A percentile compares a stretch with the other conserved stretches of the same genome.
Conservation (phyloP, 805 yeast species). For the Blastobotrys americana region DNA sequence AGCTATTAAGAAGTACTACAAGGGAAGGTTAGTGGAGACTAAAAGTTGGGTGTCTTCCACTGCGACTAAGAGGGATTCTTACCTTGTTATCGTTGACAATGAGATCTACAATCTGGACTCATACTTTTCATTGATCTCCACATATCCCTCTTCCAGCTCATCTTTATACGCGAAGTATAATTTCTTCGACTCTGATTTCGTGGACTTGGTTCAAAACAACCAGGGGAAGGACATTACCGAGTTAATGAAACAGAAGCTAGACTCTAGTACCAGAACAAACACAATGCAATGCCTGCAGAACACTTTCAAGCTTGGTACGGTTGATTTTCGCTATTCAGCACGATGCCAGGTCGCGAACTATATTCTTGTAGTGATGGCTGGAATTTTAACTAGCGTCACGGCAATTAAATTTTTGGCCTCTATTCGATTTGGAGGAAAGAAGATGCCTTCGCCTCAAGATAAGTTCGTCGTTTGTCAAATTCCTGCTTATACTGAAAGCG, state of each 20-base stretch:
- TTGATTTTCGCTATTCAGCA: slow-evolving; percentile 35
- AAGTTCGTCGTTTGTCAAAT: slow-evolving; percentile 38
- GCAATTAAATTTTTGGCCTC: slow-evolving; percentile 35
- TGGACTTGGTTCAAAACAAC: slow-evolving; percentile 26
- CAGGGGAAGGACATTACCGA: slow-evolving; percentile 34
- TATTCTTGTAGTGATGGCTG: slow-evolving; percentile 34
- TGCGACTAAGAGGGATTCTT: slow-evolving; percentile 15
- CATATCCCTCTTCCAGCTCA: slow-evolving; percentile 21
- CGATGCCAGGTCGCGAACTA: slow-evolving; percentile 36
- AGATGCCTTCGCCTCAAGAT: slow-evolving; percentile 33
- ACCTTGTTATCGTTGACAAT: slow-evolving; percentile 27
- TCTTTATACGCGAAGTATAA: slow-evolving; percentile 25
- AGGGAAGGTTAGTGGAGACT: slow-evolving; percentile 33
- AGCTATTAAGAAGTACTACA: slow-evolving; percentile 28
- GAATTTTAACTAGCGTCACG: slow-evolving; percentile 33
- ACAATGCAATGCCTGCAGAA: slow-evolving; percentile 32
- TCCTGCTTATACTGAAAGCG: slow-evolving; percentile 51
- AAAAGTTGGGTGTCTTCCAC: slow-evolving; percentile 11
- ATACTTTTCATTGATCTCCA: slow-evolving; percentile 30
- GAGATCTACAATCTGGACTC: slow-evolving; percentile 34
- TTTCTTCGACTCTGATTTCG: slow-evolving; percentile 31
- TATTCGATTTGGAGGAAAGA: slow-evolving; percentile 32
- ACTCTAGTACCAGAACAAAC: slow-evolving; percentile 21
- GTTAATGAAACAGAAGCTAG: slow-evolving; percentile 23
- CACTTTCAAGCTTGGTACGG: slow-evolving; percentile 31